Conservation (phyloP, 2,329 filamentous ascomycete genomes). For the Diplodia corticola region DNA sequence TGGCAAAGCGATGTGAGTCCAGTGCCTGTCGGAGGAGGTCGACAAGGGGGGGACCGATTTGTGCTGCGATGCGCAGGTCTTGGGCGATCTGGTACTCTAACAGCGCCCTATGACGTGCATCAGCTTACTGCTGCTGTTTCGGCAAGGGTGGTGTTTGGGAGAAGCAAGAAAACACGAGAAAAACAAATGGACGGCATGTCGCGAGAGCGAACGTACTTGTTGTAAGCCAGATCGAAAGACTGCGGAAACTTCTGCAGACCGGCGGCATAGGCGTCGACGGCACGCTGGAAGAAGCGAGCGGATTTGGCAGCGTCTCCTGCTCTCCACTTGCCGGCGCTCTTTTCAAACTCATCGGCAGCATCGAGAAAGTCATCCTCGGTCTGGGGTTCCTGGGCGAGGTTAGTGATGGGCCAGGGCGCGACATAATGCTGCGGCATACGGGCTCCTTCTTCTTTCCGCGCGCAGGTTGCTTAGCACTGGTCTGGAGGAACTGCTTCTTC, state of each 20-base stretch:
- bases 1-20: slow-evolving; percentile 63
- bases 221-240: slow-evolving; percentile 72
- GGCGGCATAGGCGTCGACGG: slow-evolving; percentile 65
- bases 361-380: slow-evolving; percentile 69
- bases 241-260: slow-evolving; percentile 61
- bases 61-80: slow-evolving; percentile 61
- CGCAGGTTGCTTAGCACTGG: slow-evolving; percentile 2
- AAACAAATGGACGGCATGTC: background rate
- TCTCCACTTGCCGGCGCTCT: slow-evolving; percentile 73
- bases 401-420: background rate
- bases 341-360: slow-evolving; percentile 67
- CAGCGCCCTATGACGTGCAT: slow-evolving; percentile 55
- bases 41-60: slow-evolving; percentile 55
- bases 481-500: slow-evolving; percentile 20
- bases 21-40: slow-evolving; percentile 62
- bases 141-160: too few species aligned
- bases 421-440: background rate
- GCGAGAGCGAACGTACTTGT: slow-evolving; percentile 56
- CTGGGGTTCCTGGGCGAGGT: slow-evolving; percentile 50
- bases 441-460: slow-evolving; percentile 20
- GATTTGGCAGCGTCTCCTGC: slow-evolving; percentile 69
- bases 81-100: slow-evolving; percentile 70
- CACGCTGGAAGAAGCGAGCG: slow-evolving; percentile 61
- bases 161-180: background rate
- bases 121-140: too few species aligned